Evolutionary conservation across 371 early-diverging fungal species (phyloP).

Genomic region (Mortierella sp.): DNA sequence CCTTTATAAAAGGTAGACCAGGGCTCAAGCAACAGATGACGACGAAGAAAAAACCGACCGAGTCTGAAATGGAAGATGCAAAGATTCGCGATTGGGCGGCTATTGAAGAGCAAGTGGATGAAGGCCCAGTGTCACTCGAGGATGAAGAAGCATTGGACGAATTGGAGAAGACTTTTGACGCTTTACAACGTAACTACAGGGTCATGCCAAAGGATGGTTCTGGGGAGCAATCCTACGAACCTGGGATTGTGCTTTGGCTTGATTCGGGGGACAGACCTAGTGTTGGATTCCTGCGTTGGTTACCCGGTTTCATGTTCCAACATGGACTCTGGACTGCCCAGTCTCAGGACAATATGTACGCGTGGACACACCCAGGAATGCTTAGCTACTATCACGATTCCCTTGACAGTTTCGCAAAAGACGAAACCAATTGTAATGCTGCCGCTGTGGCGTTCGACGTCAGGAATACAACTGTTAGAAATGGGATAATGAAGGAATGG

Average conservation of each 20-base stretch:
- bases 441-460: conserved; percentile 64
- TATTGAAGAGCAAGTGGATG: neutral
- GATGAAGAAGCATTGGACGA: conserved; percentile 9
- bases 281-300: conserved; percentile 57
- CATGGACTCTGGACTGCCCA: conserved; percentile 64
- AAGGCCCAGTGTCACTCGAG: neutral
- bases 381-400: conserved; percentile 56
- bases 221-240: neutral
- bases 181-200: neutral
- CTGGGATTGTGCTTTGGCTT: conserved; percentile 60
- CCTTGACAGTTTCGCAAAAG: conserved; percentile 12
- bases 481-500: conserved; percentile 62
- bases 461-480: conserved; percentile 44
- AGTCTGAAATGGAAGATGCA: too few relatives aligned
- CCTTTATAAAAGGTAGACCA: neutral
- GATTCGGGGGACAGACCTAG: conserved; percentile 64
- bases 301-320: conserved; percentile 52
- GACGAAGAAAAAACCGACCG: neutral
- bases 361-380: conserved; percentile 63
- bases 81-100: neutral
- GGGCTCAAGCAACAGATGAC: neutral
- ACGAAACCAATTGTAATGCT: conserved; percentile 63
- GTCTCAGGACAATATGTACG: conserved; percentile 57
- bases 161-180: neutral
- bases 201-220: neutral